Evolutionary conservation across 2,329 filamentous ascomycete species (phyloP).

Genomic region (Claviceps pazoutovae): DNA sequence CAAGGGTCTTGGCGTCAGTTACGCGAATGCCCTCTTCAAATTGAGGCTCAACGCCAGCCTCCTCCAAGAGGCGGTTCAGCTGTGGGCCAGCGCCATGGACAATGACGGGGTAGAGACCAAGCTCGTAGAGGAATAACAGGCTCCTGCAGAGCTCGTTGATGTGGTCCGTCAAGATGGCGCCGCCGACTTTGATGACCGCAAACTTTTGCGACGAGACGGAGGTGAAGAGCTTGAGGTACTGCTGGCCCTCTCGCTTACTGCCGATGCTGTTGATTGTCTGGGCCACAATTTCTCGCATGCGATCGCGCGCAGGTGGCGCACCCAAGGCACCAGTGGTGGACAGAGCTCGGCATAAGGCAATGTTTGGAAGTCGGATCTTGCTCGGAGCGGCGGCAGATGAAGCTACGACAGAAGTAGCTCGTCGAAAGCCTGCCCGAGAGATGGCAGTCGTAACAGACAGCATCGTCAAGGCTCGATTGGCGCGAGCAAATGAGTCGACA

Average conservation of each 20-base stretch:
- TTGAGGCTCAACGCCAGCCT: constrained; percentile 83
- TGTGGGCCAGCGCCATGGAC: constrained; percentile 93
- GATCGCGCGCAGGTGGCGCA: constrained; percentile 1
- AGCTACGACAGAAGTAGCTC: background rate
- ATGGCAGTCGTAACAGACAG: constrained; percentile 1
- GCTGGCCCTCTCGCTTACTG: constrained; percentile 36
- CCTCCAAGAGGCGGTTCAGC: constrained; percentile 80
- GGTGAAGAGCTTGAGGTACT: constrained; percentile 94
- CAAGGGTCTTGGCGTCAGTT: constrained; percentile 88
- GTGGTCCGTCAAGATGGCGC: constrained; percentile 89
- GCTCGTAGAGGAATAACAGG: constrained; percentile 83
- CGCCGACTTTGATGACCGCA: constrained; percentile 95
- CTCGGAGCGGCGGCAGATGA: background rate
- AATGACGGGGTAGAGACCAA: constrained; percentile 87
- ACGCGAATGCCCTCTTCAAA: constrained; percentile 95
- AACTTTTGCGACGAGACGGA: constrained; percentile 95
- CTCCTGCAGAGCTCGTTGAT: constrained; percentile 82
- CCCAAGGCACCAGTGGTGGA: background rate
- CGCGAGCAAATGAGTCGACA: background rate
- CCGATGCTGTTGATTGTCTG: constrained; percentile 5
- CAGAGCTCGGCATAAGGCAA: background rate
- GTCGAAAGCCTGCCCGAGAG: background rate
- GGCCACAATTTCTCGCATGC: constrained; percentile 3
- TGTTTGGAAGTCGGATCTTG: background rate
- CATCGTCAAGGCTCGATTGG: background rate